These are phyloP conservation scores for Aspergillus sp. DNA, from an alignment of 2,329 filamentous ascomycete genomes.

Conservation along the genomic window DNA sequence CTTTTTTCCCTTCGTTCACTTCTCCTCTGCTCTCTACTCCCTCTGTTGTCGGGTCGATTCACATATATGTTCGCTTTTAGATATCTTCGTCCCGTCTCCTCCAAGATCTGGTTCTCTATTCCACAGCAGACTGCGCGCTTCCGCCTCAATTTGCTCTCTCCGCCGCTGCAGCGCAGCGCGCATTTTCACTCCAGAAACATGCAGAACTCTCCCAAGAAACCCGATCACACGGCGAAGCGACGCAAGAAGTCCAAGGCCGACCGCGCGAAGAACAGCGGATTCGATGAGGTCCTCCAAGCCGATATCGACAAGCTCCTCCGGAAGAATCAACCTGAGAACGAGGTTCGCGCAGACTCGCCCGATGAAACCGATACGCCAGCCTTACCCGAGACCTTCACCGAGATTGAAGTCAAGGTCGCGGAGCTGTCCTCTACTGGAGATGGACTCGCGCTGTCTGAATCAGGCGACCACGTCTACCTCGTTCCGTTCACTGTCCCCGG, in stretches of 20 bases:
- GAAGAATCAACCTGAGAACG: constrained; percentile 21
- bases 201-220: constrained; percentile 25
- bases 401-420: constrained; percentile 77
- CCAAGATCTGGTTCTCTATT: constrained; percentile 7
- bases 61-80: constrained; percentile 11
- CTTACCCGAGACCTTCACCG: constrained; percentile 65
- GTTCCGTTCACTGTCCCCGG: constrained; percentile 87
- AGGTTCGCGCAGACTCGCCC: constrained; percentile 25
- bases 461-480: constrained; percentile 71
- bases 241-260: constrained; percentile 53
- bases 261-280: constrained; percentile 59
- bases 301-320: constrained; percentile 55
- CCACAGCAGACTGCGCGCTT: constrained; percentile 1
- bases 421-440: constrained; percentile 90
- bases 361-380: constrained; percentile 23
- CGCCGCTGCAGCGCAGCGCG: constrained; percentile 16
- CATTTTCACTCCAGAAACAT: constrained; percentile 21
- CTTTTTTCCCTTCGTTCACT: not conserved
- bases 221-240: constrained; percentile 23
- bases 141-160: not conserved
- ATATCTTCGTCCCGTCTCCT: constrained; percentile 1
- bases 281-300: constrained; percentile 63
- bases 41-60: not conserved
- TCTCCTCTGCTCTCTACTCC: not conserved
- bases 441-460: constrained; percentile 71